A percentile compares a stretch with the other conserved stretches of the same genome.
These are phyloP conservation scores for Phaffomyces antillensis DNA, from an alignment of 805 yeast species.

Conservation along the genomic window DNA sequence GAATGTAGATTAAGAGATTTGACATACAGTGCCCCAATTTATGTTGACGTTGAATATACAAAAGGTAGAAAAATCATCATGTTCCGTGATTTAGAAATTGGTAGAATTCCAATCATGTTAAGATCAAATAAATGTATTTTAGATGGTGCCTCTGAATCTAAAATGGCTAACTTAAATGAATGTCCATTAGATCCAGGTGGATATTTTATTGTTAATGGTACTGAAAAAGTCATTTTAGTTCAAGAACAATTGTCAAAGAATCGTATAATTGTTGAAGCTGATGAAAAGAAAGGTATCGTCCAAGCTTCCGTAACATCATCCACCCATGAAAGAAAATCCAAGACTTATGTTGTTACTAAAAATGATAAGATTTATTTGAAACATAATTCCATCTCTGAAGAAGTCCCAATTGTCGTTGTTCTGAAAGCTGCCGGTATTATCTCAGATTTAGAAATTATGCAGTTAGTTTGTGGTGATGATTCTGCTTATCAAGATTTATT, in stretches of 20 bases:
- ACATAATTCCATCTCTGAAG: constrained; percentile 94
- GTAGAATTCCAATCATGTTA: constrained; percentile 98
- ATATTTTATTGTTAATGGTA: constrained; percentile 94
- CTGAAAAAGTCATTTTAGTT: constrained; percentile 92
- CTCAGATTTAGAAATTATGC: constrained; percentile 89
- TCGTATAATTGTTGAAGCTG: constrained; percentile 97
- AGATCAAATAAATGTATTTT: constrained; percentile 88
- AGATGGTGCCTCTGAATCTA: constrained; percentile 65
- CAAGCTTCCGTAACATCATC: constrained; percentile 98
- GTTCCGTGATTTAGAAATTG: constrained; percentile 87
- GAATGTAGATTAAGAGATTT: constrained; percentile 92
- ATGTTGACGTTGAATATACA: constrained; percentile 95
- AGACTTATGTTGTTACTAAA: constrained; percentile 91
- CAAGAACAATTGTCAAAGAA: constrained; percentile 96
- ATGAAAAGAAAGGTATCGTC: constrained; percentile 85
- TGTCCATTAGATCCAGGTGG: constrained; percentile 99
- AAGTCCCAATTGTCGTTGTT: constrained; percentile 87
- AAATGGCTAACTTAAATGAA: constrained; percentile 85
- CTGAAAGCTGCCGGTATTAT: constrained; percentile 92
- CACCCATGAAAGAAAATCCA: constrained; percentile 96
- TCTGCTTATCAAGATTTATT: constrained; percentile 86
- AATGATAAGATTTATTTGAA: constrained; percentile 84
- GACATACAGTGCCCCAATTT: constrained; percentile 92
- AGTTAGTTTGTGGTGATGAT: constrained; percentile 87
- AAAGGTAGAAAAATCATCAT: constrained; percentile 88